Percentiles rank a stretch among this genome's conserved stretches.
Evolutionary conservation across 2,329 filamentous ascomycete genomes (phyloP).

Genomic region (Colletotrichum cuscutae): DNA sequence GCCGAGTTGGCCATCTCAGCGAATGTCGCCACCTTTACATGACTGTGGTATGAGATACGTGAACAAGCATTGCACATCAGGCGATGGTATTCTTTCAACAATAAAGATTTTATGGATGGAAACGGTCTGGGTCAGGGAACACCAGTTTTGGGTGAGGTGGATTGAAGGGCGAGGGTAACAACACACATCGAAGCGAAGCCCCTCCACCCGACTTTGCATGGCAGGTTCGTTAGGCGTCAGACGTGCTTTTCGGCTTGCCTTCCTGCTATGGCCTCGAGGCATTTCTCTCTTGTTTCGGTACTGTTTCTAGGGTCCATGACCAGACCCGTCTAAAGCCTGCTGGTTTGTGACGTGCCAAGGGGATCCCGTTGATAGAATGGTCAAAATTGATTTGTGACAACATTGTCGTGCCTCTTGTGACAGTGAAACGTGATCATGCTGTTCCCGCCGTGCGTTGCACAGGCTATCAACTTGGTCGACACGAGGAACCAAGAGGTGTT

Average conservation of each 20-base stretch:
- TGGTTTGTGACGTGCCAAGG: neutral
- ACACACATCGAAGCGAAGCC: slow-evolving; percentile 1
- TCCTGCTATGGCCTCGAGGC: slow-evolving; percentile 25
- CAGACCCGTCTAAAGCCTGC: slow-evolving; percentile 1
- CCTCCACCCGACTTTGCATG: slow-evolving; percentile 33
- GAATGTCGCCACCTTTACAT: neutral
- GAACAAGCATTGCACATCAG: slow-evolving; percentile 2
- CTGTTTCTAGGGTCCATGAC: slow-evolving; percentile 12
- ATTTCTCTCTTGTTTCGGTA: slow-evolving; percentile 25
- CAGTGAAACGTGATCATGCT: neutral
- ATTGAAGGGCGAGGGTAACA: slow-evolving; percentile 15
- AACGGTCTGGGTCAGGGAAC: slow-evolving; percentile 11
- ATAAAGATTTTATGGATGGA: slow-evolving; percentile 28
- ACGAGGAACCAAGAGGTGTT: neutral
- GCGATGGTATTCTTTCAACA: slow-evolving; percentile 20
- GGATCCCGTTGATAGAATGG: slow-evolving; percentile 25
- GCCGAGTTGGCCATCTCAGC: neutral
- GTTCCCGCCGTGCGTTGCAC: neutral
- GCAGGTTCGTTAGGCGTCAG: slow-evolving; percentile 36
- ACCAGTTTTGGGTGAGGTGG: slow-evolving; percentile 24
- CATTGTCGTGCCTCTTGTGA: too few species aligned
- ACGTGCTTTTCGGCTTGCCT: slow-evolving; percentile 27
- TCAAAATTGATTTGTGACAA: slow-evolving; percentile 24
- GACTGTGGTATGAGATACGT: slow-evolving; percentile 3
- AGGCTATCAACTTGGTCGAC: neutral